Percentiles rank a stretch among this genome's conserved stretches.
Evolutionary conservation across 2,329 filamentous ascomycete genomes (phyloP).

Genomic region (Aspergillus tubingensis): DNA sequence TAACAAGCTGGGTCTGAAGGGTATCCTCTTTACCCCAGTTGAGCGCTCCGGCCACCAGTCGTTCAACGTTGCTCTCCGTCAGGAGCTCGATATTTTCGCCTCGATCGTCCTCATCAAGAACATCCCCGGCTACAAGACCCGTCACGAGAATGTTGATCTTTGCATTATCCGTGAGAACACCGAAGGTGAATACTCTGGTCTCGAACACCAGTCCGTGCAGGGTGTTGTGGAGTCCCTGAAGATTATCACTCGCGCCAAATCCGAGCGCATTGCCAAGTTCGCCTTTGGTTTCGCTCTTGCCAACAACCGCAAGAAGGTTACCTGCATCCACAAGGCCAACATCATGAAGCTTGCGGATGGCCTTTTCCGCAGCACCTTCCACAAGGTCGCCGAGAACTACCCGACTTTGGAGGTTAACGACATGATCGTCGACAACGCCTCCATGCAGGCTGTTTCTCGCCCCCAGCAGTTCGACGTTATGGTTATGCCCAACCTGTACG

Average conservation of each 20-base stretch:
- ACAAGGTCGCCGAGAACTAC: constrained; percentile 89
- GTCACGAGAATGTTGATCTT: constrained; percentile 94
- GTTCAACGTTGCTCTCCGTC: constrained; percentile 98
- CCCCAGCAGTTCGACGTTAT: constrained; percentile 99
- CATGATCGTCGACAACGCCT: constrained; percentile 99
- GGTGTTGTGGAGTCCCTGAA: constrained; percentile 99
- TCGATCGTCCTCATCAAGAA: constrained; percentile 99
- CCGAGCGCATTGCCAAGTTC: constrained; percentile 98
- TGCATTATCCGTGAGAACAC: constrained; percentile 99
- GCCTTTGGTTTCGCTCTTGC: constrained; percentile 96
- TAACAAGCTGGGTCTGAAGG: constrained; percentile 99
- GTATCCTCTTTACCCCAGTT: constrained; percentile 96
- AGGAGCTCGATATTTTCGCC: constrained; percentile 99
- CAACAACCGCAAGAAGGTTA: constrained; percentile 99
- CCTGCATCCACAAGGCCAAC: constrained; percentile 99
- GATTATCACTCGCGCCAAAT: constrained; percentile 99
- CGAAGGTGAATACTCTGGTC: constrained; percentile 98
- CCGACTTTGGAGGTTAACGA: constrained; percentile 94
- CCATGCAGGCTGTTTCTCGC: constrained; percentile 95
- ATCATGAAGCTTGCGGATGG: constrained; percentile 99
- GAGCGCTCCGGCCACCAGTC: constrained; percentile 96
- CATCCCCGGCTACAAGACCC: constrained; percentile 96
- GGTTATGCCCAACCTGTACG: constrained; percentile 99
- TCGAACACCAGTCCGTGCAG: constrained; percentile 95
- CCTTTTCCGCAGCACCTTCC: constrained; percentile 97